Conservation (phyloP, 768 basidiomycete species). For the Suillus placidus region DNA sequence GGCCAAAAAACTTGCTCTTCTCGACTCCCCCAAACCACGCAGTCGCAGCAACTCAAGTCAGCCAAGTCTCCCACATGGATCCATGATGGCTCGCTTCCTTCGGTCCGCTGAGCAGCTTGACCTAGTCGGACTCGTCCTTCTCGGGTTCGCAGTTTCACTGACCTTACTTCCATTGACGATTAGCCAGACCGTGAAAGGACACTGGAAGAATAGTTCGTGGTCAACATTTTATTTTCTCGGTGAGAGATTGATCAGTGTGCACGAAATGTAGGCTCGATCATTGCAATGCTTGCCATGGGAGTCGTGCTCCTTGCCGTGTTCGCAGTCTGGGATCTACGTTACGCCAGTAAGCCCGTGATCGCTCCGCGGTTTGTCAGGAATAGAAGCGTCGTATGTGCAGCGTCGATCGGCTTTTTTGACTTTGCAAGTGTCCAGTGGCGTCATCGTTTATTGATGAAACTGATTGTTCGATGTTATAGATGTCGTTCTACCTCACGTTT, state of each 20-base stretch:
- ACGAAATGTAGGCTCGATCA: slow-evolving; percentile 46
- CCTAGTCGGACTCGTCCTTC: slow-evolving; percentile 50
- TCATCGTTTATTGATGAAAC: neutral
- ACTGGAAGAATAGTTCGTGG: slow-evolving; percentile 51
- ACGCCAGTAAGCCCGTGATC: slow-evolving; percentile 61
- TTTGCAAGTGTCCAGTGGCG: slow-evolving; percentile 42
- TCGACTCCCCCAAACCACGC: slow-evolving; percentile 15
- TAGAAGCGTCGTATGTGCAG: slow-evolving; percentile 58
- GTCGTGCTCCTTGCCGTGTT: slow-evolving; percentile 45
- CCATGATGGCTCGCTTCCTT: slow-evolving; percentile 15
- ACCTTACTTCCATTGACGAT: slow-evolving; percentile 61
- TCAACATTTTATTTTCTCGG: neutral
- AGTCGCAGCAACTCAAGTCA: neutral
- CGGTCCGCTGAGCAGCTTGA: slow-evolving; percentile 44
- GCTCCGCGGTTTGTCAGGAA: slow-evolving; percentile 61
- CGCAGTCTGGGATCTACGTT: slow-evolving; percentile 49
- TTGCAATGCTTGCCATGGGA: slow-evolving; percentile 55
- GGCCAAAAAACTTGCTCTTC: slow-evolving; percentile 42
- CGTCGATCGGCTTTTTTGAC: slow-evolving; percentile 65
- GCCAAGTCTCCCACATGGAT: neutral
- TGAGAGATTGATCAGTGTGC: neutral
- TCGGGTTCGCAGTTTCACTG: slow-evolving; percentile 51
- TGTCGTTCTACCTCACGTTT: slow-evolving; percentile 69
- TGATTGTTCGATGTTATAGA: slow-evolving; percentile 32
- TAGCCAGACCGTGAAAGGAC: slow-evolving; percentile 38